Conservation (phyloP, 805 yeast species). For the Candida chauliodis region DNA sequence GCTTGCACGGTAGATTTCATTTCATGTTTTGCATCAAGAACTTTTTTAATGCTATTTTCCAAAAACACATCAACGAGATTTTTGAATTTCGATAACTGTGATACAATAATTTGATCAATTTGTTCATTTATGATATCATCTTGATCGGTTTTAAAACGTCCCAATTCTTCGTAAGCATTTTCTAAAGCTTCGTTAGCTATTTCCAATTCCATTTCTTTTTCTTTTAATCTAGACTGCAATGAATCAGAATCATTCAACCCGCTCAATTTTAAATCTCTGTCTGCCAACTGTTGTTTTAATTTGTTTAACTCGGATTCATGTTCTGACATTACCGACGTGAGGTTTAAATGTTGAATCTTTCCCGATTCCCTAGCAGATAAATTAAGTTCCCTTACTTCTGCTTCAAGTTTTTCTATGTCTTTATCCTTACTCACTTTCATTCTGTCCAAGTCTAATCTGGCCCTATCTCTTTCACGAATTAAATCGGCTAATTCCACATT, state of each 20-base stretch:
- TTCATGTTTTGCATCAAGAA: constrained; percentile 70
- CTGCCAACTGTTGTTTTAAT: constrained; percentile 45
- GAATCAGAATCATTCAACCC: constrained; percentile 21
- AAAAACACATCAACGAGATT: constrained; percentile 67
- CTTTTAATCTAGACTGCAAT: constrained; percentile 48
- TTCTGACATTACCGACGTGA: constrained; percentile 54
- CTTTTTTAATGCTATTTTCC: constrained; percentile 61
- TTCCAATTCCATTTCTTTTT: constrained; percentile 75
- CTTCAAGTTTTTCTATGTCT: constrained; percentile 61
- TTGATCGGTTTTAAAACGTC: constrained; percentile 45
- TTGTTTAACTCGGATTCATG: constrained; percentile 62
- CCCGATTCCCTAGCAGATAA: constrained; percentile 58
- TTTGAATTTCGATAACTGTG: constrained; percentile 47
- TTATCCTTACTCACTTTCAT: constrained; percentile 59
- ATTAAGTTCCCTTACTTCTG: constrained; percentile 60
- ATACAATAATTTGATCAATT: constrained; percentile 49
- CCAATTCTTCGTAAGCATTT: constrained; percentile 59
- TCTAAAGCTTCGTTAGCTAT: constrained; percentile 78
- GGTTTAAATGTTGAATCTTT: constrained; percentile 59
- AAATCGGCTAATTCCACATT: constrained; percentile 85
- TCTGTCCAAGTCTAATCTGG: constrained; percentile 76
- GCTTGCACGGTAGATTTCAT: constrained; percentile 78
- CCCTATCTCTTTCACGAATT: constrained; percentile 85
- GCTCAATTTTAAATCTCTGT: constrained; percentile 10
- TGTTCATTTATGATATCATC: constrained; percentile 56